These are phyloP conservation scores for Termitomyces sp. DNA, from an alignment of 768 basidiomycete species.

Conservation along the genomic window DNA sequence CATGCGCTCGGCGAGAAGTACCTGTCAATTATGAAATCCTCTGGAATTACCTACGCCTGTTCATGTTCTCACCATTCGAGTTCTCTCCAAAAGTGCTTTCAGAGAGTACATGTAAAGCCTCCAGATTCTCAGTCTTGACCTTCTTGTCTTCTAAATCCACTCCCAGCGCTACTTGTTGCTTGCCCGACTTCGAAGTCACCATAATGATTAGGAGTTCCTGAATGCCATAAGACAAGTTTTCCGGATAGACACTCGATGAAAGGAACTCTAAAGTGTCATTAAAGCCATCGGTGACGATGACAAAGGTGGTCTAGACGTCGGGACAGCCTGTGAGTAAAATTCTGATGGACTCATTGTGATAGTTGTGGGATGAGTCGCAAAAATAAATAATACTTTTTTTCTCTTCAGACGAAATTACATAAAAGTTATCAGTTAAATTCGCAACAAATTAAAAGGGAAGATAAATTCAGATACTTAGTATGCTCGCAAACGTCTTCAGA, in stretches of 20 bases:
- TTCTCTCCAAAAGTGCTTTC: not conserved
- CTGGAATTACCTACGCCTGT: not conserved
- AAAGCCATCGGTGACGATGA: not conserved
- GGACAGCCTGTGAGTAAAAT: conserved; percentile 6
- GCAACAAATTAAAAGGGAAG: not conserved
- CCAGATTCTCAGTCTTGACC: not conserved
- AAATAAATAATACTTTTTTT: conserved; percentile 3
- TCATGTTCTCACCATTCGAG: not conserved
- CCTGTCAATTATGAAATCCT: not conserved
- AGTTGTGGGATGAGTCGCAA: not conserved
- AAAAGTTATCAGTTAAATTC: not conserved
- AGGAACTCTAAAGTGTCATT: not conserved
- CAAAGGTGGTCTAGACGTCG: not conserved
- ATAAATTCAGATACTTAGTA: not conserved
- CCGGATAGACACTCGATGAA: not conserved
- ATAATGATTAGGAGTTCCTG: not conserved
- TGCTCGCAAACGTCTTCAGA: too few relatives aligned
- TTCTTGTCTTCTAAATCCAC: not conserved
- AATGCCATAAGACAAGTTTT: not conserved
- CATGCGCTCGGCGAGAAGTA: not conserved
- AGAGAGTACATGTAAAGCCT: not conserved
- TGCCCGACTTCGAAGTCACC: not conserved
- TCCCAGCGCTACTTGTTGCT: not conserved
- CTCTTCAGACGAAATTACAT: not conserved
- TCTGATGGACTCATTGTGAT: conserved; percentile 1